Evolutionary conservation across 257 asterid genomes (phyloP), one percentile per base, ranked within the genome.

Genomic region (Schizonepeta tenuifolia): DNA sequence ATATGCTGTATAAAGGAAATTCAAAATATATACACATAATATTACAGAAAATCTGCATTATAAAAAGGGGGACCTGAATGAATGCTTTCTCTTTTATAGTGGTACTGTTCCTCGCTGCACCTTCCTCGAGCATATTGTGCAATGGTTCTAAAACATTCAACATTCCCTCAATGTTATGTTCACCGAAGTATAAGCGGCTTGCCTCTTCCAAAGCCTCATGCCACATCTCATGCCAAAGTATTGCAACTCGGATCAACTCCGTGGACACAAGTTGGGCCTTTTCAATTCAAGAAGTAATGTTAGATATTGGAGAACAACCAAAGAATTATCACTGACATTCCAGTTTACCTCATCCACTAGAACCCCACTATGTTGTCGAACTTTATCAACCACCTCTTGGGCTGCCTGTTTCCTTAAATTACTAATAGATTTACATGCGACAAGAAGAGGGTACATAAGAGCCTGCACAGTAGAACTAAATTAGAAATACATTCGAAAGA

Each of bases 211-310:
- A 80, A 66, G 89, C 98, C 79, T 92, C 98, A 70, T 95, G 99
- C 99, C 98, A 95, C 97, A 85, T 85, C 86, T 95, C 99, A 83
- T 92, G 99, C 99, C 97, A 95, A 71, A 95, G 95, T 82, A 95
- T 95, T 60, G 99, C 98, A 64, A 95, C 97, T 81, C 99, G 89
- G 56, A 95, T 88, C 87, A 95, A 88, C 90, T 95, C 99, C 72
- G 84, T 87, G 7, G 99, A 95, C 65, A 95, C 97, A 60, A 95
- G 99, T 90, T 92, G 98, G 50, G 99, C 99, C 99, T 95, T 79
- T 26, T 70, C 70, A 74, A 63, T 71, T 62, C 65, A 78, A 81
- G 73, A 21, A 72, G 44, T 70, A 53, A 40, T 55, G 74, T 86
- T 74, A 84, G 82, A 60, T 44, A 63, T 78, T 57, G 21, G 57